Percentiles rank a stretch among this genome's conserved stretches.
Conservation (phyloP, 805 yeast genomes). For the Yarrowia sp. region DNA sequence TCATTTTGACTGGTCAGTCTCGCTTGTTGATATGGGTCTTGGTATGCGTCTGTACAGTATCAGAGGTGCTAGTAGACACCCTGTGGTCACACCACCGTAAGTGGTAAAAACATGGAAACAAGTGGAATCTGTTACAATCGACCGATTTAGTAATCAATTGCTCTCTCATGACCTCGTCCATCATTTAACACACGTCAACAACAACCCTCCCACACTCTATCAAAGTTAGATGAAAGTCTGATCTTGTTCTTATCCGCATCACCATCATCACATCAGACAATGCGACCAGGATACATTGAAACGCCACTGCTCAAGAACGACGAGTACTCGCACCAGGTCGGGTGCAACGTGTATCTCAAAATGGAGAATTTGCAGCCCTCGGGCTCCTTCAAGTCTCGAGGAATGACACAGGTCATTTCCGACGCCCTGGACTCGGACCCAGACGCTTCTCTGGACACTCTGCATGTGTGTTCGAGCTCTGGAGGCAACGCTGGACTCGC, state of each 20-base stretch:
- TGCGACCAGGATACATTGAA: slow-evolving; percentile 39
- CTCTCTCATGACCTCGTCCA: too few species aligned
- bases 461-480: slow-evolving; percentile 77
- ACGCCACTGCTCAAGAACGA: slow-evolving; percentile 78
- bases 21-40: too few species aligned
- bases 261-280: neutral
- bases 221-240: neutral
- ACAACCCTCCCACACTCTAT: neutral
- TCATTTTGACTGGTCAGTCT: too few species aligned
- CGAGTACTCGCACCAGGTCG: slow-evolving; percentile 71
- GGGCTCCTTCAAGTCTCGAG: slow-evolving; percentile 87
- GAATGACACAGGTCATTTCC: slow-evolving; percentile 61
- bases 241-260: slow-evolving; percentile 7
- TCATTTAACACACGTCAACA: too few species aligned
- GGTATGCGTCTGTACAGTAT: too few species aligned
- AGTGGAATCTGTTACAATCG: too few species aligned
- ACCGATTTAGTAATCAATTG: too few species aligned
- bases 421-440: slow-evolving; percentile 58
- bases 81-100: too few species aligned
- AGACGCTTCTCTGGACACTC: slow-evolving; percentile 36
- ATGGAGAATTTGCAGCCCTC: slow-evolving; percentile 90
- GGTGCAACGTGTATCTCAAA: slow-evolving; percentile 74
- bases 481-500: slow-evolving; percentile 99
- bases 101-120: too few species aligned
- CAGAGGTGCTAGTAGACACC: too few species aligned